phyloP scores from a whole-genome alignment of 257 asterid species.

The Solanum sejunctum region DNA sequence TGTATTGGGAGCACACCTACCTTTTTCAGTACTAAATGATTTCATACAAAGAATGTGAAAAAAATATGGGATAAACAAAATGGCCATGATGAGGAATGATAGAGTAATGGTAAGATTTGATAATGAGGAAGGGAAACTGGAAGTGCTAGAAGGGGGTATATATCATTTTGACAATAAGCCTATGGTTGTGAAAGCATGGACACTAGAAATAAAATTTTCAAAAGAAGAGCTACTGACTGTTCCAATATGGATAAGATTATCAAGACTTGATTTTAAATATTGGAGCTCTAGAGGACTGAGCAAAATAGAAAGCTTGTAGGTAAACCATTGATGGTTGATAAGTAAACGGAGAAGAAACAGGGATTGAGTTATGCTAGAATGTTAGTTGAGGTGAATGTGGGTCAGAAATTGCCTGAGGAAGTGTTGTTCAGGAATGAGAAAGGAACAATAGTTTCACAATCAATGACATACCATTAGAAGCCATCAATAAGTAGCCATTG shows the following conservation, averaged over 20 bases:
- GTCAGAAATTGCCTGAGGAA: background rate
- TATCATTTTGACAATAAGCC: background rate
- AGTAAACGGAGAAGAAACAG: background rate
- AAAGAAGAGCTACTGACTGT: background rate
- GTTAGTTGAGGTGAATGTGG: background rate
- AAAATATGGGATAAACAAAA: background rate
- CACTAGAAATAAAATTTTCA: background rate
- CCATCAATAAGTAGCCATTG: background rate
- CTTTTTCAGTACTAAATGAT: background rate
- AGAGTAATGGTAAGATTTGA: background rate
- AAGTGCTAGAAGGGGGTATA: background rate
- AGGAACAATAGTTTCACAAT: background rate
- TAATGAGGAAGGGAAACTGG: background rate
- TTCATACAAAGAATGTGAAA: background rate
- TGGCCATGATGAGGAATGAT: background rate
- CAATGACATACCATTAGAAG: background rate
- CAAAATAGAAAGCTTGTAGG: background rate
- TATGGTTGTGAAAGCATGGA: background rate
- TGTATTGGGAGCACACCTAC: background rate
- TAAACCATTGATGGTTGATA: background rate
- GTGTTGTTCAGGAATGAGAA: background rate
- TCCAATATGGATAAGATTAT: background rate
- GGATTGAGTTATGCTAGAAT: background rate
- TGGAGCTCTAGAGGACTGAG: background rate
- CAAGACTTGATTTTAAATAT: background rate